A percentile compares a stretch with the other conserved stretches of the same genome.
These are phyloP conservation scores for Cordyceps farinosa DNA, from an alignment of 2,329 filamentous ascomycete species.

Conservation along the genomic window DNA sequence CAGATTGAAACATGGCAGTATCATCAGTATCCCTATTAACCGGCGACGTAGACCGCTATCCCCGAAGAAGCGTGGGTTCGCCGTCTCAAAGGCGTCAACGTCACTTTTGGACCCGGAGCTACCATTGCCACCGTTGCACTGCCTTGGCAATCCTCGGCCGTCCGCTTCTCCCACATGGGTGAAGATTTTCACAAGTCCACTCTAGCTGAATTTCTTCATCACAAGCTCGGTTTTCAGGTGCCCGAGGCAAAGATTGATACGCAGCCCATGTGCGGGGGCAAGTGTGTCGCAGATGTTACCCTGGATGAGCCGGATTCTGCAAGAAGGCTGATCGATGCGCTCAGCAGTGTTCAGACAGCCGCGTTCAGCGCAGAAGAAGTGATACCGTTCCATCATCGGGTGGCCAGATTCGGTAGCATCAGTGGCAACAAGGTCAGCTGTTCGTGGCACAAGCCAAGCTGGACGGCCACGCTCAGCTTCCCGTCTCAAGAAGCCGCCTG, in stretches of 20 bases:
- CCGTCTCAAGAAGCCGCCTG: background rate
- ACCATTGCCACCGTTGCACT: slow-evolving; percentile 3
- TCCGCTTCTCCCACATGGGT: background rate
- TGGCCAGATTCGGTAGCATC: background rate
- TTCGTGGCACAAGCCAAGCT: slow-evolving; percentile 15
- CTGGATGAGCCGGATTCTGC: background rate
- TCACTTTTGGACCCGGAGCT: slow-evolving; percentile 14
- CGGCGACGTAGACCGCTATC: background rate
- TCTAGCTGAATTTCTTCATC: background rate
- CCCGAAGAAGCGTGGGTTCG: slow-evolving; percentile 8
- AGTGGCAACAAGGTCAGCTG: slow-evolving; percentile 8
- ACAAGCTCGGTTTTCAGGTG: background rate
- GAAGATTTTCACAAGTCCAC: background rate
- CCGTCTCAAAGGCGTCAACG: slow-evolving; percentile 6
- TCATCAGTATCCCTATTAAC: background rate
- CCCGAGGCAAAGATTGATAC: background rate
- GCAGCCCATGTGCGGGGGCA: background rate
- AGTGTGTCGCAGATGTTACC: slow-evolving; percentile 2
- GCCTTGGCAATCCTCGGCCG: slow-evolving; percentile 2
- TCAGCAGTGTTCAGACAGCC: background rate
- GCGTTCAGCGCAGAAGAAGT: background rate
- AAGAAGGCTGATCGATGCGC: background rate
- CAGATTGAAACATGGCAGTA: background rate
- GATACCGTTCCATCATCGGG: background rate
- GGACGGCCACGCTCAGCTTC: slow-evolving; percentile 9